Conservation (phyloP, 1,284 basidiomycete genomes). For the Porphyrellus sp. region DNA sequence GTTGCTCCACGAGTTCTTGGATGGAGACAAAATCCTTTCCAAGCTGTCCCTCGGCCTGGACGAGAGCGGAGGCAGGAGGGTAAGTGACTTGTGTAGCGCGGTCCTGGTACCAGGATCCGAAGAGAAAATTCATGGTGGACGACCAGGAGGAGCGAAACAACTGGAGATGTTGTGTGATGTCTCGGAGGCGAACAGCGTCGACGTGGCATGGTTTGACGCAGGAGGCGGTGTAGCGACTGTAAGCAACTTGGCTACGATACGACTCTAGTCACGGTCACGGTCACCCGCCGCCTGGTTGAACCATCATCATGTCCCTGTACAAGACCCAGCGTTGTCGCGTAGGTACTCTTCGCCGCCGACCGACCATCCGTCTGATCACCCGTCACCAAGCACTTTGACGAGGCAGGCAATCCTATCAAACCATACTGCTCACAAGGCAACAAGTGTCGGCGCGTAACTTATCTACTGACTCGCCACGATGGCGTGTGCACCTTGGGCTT, state of each 20-base stretch:
- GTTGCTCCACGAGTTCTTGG: slow-evolving; percentile 50
- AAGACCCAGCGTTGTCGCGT: slow-evolving; percentile 51
- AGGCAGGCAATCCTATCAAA: slow-evolving; percentile 39
- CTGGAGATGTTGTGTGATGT: slow-evolving; percentile 1
- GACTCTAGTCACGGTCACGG: slow-evolving; percentile 28
- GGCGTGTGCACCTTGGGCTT: slow-evolving; percentile 8
- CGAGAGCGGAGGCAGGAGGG: slow-evolving; percentile 40
- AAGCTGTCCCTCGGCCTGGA: slow-evolving; percentile 34
- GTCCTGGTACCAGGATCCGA: slow-evolving; percentile 24
- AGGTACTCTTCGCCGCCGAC: slow-evolving; percentile 19
- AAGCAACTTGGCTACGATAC: too few relatives aligned
- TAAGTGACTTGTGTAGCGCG: slow-evolving; percentile 30
- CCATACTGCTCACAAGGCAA: slow-evolving; percentile 46
- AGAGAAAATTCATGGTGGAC: slow-evolving; percentile 32
- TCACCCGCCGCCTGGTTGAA: slow-evolving; percentile 21
- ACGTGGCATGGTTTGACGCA: not conserved
- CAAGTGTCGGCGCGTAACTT: slow-evolving; percentile 43
- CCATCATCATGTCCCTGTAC: slow-evolving; percentile 33
- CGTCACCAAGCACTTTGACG: slow-evolving; percentile 43
- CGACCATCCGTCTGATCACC: slow-evolving; percentile 9
- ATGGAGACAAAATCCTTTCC: slow-evolving; percentile 38
- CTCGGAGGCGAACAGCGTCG: slow-evolving; percentile 4
- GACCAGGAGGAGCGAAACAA: not conserved
- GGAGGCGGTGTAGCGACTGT: not conserved
- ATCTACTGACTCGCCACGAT: slow-evolving; percentile 8